These are phyloP conservation scores for Flaveria sonorensis DNA, from an alignment of 129 eudicot species.

Conservation along the genomic window DNA sequence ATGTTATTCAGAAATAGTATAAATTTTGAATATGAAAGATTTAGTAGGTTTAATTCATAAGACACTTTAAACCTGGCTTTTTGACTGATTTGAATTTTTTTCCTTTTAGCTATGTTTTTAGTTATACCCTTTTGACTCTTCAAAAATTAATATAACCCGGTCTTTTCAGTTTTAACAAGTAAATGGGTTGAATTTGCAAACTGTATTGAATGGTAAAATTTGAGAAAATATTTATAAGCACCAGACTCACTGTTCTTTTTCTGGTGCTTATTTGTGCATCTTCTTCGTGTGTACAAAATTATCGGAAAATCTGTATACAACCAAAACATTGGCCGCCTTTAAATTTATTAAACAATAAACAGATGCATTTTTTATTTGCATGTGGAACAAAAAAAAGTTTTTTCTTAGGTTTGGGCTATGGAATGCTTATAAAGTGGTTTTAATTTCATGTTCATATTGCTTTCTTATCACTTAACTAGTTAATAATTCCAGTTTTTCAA, in stretches of 20 bases:
- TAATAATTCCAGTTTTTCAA: slow-evolving; percentile 7
- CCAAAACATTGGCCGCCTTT: not conserved
- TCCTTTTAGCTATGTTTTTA: not conserved
- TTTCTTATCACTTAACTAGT: not conserved
- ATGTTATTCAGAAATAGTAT: not conserved
- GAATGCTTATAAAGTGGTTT: not conserved
- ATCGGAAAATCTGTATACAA: not conserved
- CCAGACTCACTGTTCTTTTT: not conserved
- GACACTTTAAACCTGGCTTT: not conserved
- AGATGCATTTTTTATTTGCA: not conserved
- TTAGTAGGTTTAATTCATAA: not conserved
- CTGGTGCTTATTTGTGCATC: not conserved
- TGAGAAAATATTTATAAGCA: not conserved
- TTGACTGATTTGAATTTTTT: not conserved
- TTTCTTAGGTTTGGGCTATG: not conserved
- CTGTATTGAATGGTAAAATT: not conserved
- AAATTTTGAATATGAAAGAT: not conserved
- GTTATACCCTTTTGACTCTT: not conserved
- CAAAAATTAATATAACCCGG: no score
- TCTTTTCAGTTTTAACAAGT: not conserved
- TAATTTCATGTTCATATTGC: slow-evolving; percentile 8
- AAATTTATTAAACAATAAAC: not conserved
- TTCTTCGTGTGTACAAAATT: not conserved
- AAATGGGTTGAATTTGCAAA: not conserved
- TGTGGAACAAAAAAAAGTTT: not conserved